Evolutionary conservation across 768 basidiomycete species (phyloP), one percentile per base, ranked within the genome.

Genomic region (Rhizopogon rudus): DNA sequence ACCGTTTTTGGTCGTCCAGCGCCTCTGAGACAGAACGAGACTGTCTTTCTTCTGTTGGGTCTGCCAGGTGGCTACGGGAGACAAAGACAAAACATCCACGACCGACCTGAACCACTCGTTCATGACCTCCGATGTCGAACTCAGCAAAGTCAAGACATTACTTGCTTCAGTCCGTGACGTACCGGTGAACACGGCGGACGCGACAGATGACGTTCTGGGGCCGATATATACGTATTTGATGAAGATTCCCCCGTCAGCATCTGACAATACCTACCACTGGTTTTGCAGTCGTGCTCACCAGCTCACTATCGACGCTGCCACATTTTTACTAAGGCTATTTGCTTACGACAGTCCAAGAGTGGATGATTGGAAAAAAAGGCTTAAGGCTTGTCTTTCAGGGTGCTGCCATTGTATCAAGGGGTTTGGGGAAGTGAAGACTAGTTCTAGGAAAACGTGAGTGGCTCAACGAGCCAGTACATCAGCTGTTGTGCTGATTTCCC

Each of bases 321-420:
- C 83, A 0, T 97, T 94, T 71, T 78, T 91, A 48, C 74, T 96
- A 39, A 82, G 93, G 50, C 70, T 97, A 40, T 86, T 88, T 65
- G 93, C 93, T 9, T 97, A 92, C 62, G 72, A 79, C 51, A 79
- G 81, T 49, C 68, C 73, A 0, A 73, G 74, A 31, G 86, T 90
- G 3, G 75, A 78, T 2, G 67, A 72, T 40, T 95, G 91, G 91
- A 82, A 83, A 67, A 67, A 66, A 16, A 77, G 73, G 56, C 66
- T 91, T 51, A 71, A 75, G 51, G 63, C 63, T 1, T 85, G 89
- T 56, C 64, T 96, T 37, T 64, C 72, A 10, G 71, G 75, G 1
- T 98, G 95, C 61, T 73, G 81, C 25, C 77, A 74, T 7, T 98
- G 95, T 65, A 86, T 89, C 4, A 77, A 81, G 56, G 78, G 76